Conservation (phyloP, 305 asterid species). For the Rubia tinctorum region DNA sequence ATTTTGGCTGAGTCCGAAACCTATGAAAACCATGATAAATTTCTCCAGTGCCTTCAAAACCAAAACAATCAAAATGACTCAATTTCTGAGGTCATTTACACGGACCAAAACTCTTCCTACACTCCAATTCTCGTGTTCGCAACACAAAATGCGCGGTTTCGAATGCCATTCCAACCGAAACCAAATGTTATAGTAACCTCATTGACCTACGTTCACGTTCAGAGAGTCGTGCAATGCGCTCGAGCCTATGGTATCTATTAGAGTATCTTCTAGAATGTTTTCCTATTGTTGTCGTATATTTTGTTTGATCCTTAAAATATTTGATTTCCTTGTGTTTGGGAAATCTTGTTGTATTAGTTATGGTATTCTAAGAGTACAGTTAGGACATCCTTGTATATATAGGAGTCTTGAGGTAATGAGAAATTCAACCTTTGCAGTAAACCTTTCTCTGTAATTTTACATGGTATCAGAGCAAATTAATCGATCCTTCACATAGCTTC, state of each 20-base stretch:
- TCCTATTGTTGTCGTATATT: no score
- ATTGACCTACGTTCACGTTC: slow-evolving; percentile 27
- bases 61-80: slow-evolving; percentile 20
- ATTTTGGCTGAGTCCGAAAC: slow-evolving; percentile 7
- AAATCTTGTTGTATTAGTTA: no score
- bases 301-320: no score
- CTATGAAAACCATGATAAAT: slow-evolving; percentile 8
- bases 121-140: slow-evolving; percentile 29
- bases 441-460: no score
- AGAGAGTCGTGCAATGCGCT: slow-evolving; percentile 28
- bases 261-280: no score
- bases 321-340: no score
- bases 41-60: slow-evolving; percentile 29
- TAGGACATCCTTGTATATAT: no score
- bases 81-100: slow-evolving; percentile 19
- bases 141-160: slow-evolving; percentile 35
- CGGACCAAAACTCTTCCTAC: slow-evolving; percentile 28
- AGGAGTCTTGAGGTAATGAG: no score
- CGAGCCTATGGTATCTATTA: slow-evolving; percentile 10
- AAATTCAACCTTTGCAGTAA: no score
- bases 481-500: neutral
- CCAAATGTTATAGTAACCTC: slow-evolving; percentile 36
- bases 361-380: no score
- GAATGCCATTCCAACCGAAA: slow-evolving; percentile 30
- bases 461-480: no score